These are phyloP conservation scores for Flaveria linearis DNA, from an alignment of 129 eudicot genomes.

Conservation along the genomic window DNA sequence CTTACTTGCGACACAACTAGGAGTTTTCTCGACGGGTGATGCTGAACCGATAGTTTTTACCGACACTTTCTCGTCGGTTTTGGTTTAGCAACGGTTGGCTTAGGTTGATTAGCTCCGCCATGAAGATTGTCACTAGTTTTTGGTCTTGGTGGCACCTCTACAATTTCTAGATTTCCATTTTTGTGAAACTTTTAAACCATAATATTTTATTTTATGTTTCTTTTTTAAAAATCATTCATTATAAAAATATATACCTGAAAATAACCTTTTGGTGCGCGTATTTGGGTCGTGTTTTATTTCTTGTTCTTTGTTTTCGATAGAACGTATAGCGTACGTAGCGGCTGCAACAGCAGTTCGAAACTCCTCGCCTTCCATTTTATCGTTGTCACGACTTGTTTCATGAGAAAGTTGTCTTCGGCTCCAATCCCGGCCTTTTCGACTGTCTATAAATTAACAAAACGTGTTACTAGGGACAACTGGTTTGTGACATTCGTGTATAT, in stretches of 20 bases:
- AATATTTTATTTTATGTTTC: not conserved
- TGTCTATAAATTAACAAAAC: constrained; percentile 40
- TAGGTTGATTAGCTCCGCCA: constrained; percentile 28
- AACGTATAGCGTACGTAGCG: constrained; percentile 61
- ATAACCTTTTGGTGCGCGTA: constrained; percentile 25
- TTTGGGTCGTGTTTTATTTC: constrained; percentile 26
- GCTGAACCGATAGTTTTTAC: constrained; percentile 17
- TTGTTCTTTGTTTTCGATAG: constrained; percentile 46
- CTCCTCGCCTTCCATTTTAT: constrained; percentile 36
- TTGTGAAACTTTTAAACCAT: not conserved
- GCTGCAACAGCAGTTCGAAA: constrained; percentile 78
- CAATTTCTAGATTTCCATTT: constrained; percentile 30
- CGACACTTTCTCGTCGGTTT: constrained; percentile 11
- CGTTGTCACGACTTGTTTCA: constrained; percentile 45
- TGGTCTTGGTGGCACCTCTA: constrained; percentile 32
- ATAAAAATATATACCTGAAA: constrained; percentile 39
- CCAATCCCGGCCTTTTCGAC: constrained; percentile 50
- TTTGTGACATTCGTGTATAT: not conserved
- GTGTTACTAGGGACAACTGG: not conserved
- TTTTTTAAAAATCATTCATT: not conserved
- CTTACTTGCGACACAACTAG: constrained; percentile 30
- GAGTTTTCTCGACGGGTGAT: constrained; percentile 37
- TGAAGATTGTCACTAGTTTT: constrained; percentile 29
- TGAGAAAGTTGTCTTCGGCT: constrained; percentile 50
- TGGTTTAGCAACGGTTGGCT: constrained; percentile 36